Evolutionary conservation across 2,329 filamentous ascomycete genomes (phyloP).

Genomic region (Xylariaceae sp.): DNA sequence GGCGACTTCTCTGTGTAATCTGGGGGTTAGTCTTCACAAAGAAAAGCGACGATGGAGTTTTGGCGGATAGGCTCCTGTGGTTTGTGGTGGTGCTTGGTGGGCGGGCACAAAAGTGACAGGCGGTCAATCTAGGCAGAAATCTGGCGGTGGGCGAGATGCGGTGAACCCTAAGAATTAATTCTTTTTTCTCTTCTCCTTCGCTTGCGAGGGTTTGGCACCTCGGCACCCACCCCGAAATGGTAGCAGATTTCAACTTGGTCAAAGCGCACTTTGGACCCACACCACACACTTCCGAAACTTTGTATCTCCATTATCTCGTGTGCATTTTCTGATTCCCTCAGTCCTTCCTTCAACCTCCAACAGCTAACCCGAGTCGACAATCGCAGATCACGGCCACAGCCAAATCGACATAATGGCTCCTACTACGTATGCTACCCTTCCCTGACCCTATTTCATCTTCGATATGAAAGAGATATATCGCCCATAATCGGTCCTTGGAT

Average conservation of each 20-base stretch:
- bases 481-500: conserved; percentile 57
- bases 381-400: conserved; percentile 29
- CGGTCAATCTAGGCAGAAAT: conserved; percentile 35
- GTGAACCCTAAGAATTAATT: conserved; percentile 39
- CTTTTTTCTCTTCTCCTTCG: conserved; percentile 14
- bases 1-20: conserved; percentile 46
- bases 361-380: conserved; percentile 40
- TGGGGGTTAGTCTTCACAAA: conserved; percentile 24
- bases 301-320: conserved; percentile 15
- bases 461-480: conserved; percentile 43
- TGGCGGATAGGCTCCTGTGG: conserved; percentile 36
- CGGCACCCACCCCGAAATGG: not conserved
- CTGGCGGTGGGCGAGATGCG: conserved; percentile 24
- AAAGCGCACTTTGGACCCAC: conserved; percentile 20
- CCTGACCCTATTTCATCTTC: conserved; percentile 37
- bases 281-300: conserved; percentile 25
- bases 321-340: conserved; percentile 16
- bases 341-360: conserved; percentile 30
- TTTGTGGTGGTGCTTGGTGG: conserved; percentile 33
- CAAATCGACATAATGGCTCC: conserved; percentile 46
- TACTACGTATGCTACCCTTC: conserved; percentile 54
- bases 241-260: conserved; percentile 5
- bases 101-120: conserved; percentile 22
- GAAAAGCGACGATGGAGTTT: conserved; percentile 24
- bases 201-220: conserved; percentile 22